Conservation (phyloP, 306 rosid species). For the Prinsepia uniflora region DNA sequence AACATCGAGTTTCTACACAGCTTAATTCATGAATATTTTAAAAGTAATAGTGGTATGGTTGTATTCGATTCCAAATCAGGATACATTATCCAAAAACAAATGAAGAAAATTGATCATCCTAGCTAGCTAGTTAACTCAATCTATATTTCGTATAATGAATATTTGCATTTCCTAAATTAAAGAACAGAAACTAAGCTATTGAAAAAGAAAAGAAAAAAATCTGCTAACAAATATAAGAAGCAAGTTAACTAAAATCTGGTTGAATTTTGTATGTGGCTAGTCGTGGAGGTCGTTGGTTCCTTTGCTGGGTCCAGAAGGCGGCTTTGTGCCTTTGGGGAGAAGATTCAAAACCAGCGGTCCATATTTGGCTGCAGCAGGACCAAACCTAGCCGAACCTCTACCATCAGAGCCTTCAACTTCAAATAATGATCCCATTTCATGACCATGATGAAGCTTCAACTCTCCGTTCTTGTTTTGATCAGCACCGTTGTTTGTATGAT, state of each 20-base stretch:
- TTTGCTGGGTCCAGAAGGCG: constrained; percentile 68
- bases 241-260: background rate
- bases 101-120: background rate
- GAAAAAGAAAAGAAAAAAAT: background rate
- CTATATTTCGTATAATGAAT: constrained; percentile 4
- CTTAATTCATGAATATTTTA: too few relatives aligned
- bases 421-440: background rate
- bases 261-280: constrained; percentile 20
- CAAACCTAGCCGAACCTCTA: constrained; percentile 1
- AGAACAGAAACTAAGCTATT: background rate
- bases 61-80: background rate
- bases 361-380: constrained; percentile 24
- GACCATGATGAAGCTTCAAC: too few relatives aligned
- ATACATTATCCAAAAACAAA: background rate
- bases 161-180: constrained; percentile 3
- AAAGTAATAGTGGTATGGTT: too few relatives aligned
- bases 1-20: too few relatives aligned
- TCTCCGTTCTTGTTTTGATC: background rate
- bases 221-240: constrained; percentile 2
- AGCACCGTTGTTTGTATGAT: background rate
- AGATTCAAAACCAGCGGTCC: constrained; percentile 41
- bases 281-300: constrained; percentile 44
- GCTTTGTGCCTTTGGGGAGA: constrained; percentile 60
- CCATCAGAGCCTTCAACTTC: background rate
- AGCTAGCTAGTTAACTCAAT: background rate